Conservation (phyloP, 768 basidiomycete genomes). For the Dacryopinax primogenitus region DNA sequence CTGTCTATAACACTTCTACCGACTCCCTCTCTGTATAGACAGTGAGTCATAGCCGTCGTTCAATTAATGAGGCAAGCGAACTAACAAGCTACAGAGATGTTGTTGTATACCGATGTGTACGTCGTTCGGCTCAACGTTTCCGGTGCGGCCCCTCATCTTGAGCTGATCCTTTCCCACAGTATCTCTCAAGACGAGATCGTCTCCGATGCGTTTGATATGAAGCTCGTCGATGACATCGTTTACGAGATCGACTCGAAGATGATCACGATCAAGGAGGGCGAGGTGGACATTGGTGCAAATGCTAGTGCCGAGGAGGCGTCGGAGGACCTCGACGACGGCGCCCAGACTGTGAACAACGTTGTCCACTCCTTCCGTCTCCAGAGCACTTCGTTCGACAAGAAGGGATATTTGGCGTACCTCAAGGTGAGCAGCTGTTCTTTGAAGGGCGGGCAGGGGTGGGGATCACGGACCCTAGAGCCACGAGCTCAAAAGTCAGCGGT, state of each 20-base stretch:
- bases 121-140: neutral
- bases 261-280: conserved; percentile 59
- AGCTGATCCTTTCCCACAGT: conserved; percentile 29
- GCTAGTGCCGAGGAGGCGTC: conserved; percentile 79
- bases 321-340: conserved; percentile 70
- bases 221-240: conserved; percentile 60
- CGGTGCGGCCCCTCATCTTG: conserved; percentile 14
- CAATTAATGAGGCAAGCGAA: neutral
- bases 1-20: neutral
- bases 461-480: too few species aligned
- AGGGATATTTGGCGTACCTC: conserved; percentile 64
- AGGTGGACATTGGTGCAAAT: conserved; percentile 90
- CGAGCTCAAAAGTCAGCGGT: too few species aligned
- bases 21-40: neutral
- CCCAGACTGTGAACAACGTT: conserved; percentile 73
- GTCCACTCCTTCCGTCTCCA: conserved; percentile 85
- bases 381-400: conserved; percentile 75
- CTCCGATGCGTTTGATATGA: conserved; percentile 86
- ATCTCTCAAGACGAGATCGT: conserved; percentile 80
- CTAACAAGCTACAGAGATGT: conserved; percentile 38
- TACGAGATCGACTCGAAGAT: conserved; percentile 75
- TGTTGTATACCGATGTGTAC: conserved; percentile 49
- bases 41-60: too few species aligned
- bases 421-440: too few species aligned
- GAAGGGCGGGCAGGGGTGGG: too few species aligned